Evolutionary conservation across 805 yeast genomes (phyloP).

Genomic region (Debaryomyces prosopidis): DNA sequence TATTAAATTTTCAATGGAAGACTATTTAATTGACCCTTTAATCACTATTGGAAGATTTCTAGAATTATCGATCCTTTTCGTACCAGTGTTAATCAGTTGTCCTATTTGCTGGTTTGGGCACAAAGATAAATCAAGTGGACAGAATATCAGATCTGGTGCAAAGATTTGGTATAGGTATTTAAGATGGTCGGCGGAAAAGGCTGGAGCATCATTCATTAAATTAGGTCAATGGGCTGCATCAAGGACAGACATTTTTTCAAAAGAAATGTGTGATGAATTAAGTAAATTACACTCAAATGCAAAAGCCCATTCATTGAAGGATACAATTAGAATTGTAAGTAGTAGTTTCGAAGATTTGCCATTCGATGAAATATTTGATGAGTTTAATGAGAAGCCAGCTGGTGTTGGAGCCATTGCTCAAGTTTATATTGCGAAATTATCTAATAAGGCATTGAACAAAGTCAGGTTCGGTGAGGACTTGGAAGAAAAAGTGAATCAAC

Average conservation of each 20-base stretch:
- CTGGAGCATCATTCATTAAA: conserved; percentile 90
- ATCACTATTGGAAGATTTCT: conserved; percentile 67
- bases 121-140: conserved; percentile 31
- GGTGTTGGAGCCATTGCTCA: conserved; percentile 99
- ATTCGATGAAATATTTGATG: conserved; percentile 78
- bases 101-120: conserved; percentile 67
- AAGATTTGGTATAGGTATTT: conserved; percentile 68
- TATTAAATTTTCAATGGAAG: conserved; percentile 47
- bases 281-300: conserved; percentile 82
- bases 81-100: conserved; percentile 65
- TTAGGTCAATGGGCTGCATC: conserved; percentile 99
- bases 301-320: conserved; percentile 62
- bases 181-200: conserved; percentile 68
- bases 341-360: conserved; percentile 55
- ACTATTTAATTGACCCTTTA: conserved; percentile 67
- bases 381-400: conserved; percentile 70
- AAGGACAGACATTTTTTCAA: conserved; percentile 88
- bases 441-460: conserved; percentile 41
- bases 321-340: conserved; percentile 59
- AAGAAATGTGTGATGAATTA: conserved; percentile 73
- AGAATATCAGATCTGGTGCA: conserved; percentile 58
- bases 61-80: conserved; percentile 63
- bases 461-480: conserved; percentile 29
- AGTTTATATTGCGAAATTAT: conserved; percentile 76
- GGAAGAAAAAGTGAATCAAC: conserved; percentile 13